These are phyloP conservation scores for Gossypium schwendimanii DNA, from an alignment of 441 rosid genomes.

Conservation along the genomic window DNA sequence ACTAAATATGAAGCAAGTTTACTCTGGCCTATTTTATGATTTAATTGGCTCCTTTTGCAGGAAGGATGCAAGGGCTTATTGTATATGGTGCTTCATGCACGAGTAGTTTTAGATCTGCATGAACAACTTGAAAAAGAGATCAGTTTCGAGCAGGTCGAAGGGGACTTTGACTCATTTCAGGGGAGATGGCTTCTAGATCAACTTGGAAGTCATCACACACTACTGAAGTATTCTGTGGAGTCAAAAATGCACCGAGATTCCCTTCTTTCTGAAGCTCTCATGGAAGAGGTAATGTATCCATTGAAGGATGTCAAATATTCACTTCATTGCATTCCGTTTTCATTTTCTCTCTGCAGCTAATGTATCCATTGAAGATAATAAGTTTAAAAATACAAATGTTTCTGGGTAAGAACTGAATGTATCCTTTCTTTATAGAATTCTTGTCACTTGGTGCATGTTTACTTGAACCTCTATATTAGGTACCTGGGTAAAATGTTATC, in stretches of 20 bases:
- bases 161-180: conserved; percentile 82
- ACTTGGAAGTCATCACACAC: conserved; percentile 82
- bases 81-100: conserved; percentile 96
- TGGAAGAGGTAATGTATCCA: conserved; percentile 70
- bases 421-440: background rate
- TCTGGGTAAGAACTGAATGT: background rate
- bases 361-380: background rate
- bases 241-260: conserved; percentile 87
- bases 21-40: background rate
- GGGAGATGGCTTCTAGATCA: conserved; percentile 94
- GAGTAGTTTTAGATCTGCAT: conserved; percentile 78
- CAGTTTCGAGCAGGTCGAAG: conserved; percentile 87
- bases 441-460: background rate
- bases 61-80: conserved; percentile 95
- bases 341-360: background rate
- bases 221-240: conserved; percentile 77
- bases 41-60: conserved; percentile 31
- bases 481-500: background rate
- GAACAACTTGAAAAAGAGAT: conserved; percentile 81
- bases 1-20: background rate
- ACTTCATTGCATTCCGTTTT: background rate
- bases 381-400: background rate
- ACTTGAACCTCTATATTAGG: background rate
- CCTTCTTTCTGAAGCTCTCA: conserved; percentile 88
- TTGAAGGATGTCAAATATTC: background rate